phyloP scores from a whole-genome alignment of 495 filamentous ascomycete species.

The Penicillium mononematosum region DNA sequence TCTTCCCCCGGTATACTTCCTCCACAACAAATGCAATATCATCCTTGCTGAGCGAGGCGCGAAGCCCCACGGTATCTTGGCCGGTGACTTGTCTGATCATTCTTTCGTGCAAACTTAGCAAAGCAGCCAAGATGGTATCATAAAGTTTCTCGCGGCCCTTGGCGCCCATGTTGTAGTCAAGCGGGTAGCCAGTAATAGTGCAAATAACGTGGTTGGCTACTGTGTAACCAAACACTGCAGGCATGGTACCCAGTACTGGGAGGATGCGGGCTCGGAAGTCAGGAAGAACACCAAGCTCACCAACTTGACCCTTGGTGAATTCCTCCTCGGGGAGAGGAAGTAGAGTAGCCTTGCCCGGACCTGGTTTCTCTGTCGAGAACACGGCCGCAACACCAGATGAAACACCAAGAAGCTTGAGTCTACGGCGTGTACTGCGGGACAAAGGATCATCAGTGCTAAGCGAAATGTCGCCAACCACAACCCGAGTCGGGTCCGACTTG shows the following conservation, averaged over 20 bases:
- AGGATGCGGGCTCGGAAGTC: slow-evolving; percentile 93
- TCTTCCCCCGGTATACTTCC: slow-evolving; percentile 83
- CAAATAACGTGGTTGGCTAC: slow-evolving; percentile 90
- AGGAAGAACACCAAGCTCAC: slow-evolving; percentile 81
- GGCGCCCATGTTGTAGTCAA: slow-evolving; percentile 69
- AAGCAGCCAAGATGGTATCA: slow-evolving; percentile 67
- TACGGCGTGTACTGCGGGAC: slow-evolving; percentile 76
- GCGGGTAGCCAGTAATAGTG: slow-evolving; percentile 80
- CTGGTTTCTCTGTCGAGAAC: slow-evolving; percentile 89
- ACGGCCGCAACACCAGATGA: slow-evolving; percentile 83
- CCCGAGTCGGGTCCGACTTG: slow-evolving; percentile 92
- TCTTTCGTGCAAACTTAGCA: slow-evolving; percentile 77
- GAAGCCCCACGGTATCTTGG: slow-evolving; percentile 66
- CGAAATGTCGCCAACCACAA: slow-evolving; percentile 90
- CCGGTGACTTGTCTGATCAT: slow-evolving; percentile 56
- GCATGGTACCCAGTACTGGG: slow-evolving; percentile 95
- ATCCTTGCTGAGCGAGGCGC: slow-evolving; percentile 69
- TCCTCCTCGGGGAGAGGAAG: slow-evolving; percentile 87
- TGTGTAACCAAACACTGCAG: slow-evolving; percentile 88
- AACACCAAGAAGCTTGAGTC: slow-evolving; percentile 77
- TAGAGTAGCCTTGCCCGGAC: slow-evolving; percentile 85
- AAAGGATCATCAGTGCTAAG: slow-evolving; percentile 86
- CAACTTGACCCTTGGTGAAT: slow-evolving; percentile 80
- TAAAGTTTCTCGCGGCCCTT: slow-evolving; percentile 89
- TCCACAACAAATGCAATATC: slow-evolving; percentile 87